Percentiles rank a stretch among this genome's conserved stretches.
These are phyloP conservation scores for Guyanaporus albipodus DNA, from an alignment of 768 basidiomycete species.

Conservation along the genomic window DNA sequence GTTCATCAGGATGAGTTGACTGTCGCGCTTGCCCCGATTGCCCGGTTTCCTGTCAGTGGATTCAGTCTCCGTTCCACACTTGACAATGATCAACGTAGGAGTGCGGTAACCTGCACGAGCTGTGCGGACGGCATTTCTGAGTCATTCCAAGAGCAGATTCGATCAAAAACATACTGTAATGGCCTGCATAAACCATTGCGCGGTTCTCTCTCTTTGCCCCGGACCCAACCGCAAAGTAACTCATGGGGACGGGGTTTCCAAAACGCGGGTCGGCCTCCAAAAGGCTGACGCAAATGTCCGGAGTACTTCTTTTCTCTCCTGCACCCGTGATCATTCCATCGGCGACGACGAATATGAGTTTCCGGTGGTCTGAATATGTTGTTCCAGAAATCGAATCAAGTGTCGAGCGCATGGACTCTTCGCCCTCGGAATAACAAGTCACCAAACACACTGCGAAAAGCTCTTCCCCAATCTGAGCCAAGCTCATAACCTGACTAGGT, in stretches of 20 bases:
- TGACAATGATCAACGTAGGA: conserved; percentile 91
- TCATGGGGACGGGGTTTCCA: conserved; percentile 94
- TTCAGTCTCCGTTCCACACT: conserved; percentile 90
- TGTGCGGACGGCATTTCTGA: conserved; percentile 24
- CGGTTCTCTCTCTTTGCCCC: conserved; percentile 89
- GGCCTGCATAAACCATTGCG: conserved; percentile 99
- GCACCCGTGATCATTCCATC: conserved; percentile 99
- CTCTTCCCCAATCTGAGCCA: conserved; percentile 91
- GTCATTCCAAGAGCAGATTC: neutral
- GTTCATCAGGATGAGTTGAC: conserved; percentile 98
- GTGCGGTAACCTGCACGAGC: conserved; percentile 86
- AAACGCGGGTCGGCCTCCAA: conserved; percentile 93
- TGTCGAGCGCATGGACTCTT: conserved; percentile 86
- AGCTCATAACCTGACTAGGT: conserved; percentile 56
- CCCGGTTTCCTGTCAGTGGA: conserved; percentile 90
- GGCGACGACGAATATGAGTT: conserved; percentile 89
- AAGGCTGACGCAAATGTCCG: conserved; percentile 91
- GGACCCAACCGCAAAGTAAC: conserved; percentile 84
- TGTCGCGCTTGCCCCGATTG: conserved; percentile 97
- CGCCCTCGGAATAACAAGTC: conserved; percentile 97
- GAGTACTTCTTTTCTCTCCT: conserved; percentile 93
- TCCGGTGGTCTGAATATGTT: conserved; percentile 87
- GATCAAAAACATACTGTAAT: conserved; percentile 72
- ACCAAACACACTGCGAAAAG: conserved; percentile 94
- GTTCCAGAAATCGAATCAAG: conserved; percentile 91